Evolutionary conservation across 306 rosid species (phyloP), one percentile per base, ranked within the genome.

Genomic region (Rosa multiflora): DNA sequence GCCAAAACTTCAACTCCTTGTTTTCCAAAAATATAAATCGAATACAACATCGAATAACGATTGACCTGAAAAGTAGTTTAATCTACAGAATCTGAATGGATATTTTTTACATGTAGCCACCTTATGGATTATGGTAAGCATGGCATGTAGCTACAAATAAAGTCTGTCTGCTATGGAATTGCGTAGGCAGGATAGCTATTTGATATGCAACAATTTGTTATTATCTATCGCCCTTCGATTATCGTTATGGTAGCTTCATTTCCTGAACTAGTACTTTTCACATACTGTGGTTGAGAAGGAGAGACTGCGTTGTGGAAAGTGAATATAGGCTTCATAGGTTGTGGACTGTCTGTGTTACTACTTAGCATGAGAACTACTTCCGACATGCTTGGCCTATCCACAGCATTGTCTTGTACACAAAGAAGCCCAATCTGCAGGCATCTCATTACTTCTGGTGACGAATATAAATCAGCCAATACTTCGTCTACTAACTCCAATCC

Each of bases 391-490:
- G 84, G 87, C 32, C 87, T 80, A 14, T 76, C 87, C 0, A 13
- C 71, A 5, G 78, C 73, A 53, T 42, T 46, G 39, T 82, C 82
- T 46, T 83, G 86, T 4, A 79, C 74, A 48, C 86, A 83, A 3
- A 83, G 80, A 46, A 83, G 86, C n/a, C 75, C 86, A 12, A 83
- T 48, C 39, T 83, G 52, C 37, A 80, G 8, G 20, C 70, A 79
- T 47, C 77, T 78, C 70, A 70, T 26, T 3, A 46, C 61, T 71
- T 71, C 77, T 1, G 58, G 2, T 0, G 62, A 17, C 0, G 72
- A 62, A 35, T 44, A 67, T 32, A n/a, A 32, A 46, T 72, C 51
- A 13, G 1, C 53, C 63, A 79, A 59, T 15, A 48, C 58, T 35
- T 62, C 42, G 15, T 79, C 77, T 5, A 48, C 69, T 14, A 79